These are phyloP conservation scores for Stagonosporopsis tanaceti DNA, from an alignment of 2,329 filamentous ascomycete species.

Conservation along the genomic window DNA sequence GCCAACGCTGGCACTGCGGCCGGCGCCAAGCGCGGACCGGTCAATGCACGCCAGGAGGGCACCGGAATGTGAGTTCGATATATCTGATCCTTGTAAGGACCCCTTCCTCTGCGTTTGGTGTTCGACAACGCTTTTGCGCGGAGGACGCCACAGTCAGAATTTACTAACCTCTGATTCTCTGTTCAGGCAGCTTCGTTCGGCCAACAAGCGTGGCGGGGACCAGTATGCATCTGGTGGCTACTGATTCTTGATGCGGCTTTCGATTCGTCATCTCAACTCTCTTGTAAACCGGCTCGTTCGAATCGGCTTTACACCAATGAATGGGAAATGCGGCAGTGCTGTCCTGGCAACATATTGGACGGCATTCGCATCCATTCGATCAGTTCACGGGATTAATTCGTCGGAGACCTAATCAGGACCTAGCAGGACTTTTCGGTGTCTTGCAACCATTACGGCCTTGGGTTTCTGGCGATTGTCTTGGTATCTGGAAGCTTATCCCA, in stretches of 20 bases:
- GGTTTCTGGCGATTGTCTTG: slow-evolving; percentile 38
- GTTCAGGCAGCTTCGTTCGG: slow-evolving; percentile 61
- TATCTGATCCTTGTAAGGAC: slow-evolving; percentile 86
- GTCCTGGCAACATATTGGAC: slow-evolving; percentile 50
- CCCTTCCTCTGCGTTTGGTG: slow-evolving; percentile 85
- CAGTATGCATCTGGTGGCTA: slow-evolving; percentile 58
- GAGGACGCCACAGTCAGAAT: slow-evolving; percentile 62
- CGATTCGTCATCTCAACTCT: slow-evolving; percentile 52
- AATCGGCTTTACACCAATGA: slow-evolving; percentile 45
- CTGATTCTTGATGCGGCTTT: slow-evolving; percentile 55
- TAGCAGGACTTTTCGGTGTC: slow-evolving; percentile 40
- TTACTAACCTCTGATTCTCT: slow-evolving; percentile 55
- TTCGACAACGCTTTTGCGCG: slow-evolving; percentile 76
- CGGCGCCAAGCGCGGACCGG: slow-evolving; percentile 73
- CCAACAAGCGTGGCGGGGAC: slow-evolving; percentile 60
- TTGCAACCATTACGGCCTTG: slow-evolving; percentile 35
- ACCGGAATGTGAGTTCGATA: slow-evolving; percentile 94
- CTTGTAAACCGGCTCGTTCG: slow-evolving; percentile 45
- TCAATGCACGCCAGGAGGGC: slow-evolving; percentile 83
- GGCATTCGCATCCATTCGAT: slow-evolving; percentile 48
- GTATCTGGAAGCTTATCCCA: slow-evolving; percentile 43
- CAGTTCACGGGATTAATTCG: slow-evolving; percentile 48
- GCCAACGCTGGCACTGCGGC: slow-evolving; percentile 70
- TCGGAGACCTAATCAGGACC: slow-evolving; percentile 45
- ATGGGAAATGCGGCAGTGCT: slow-evolving; percentile 56